Conservation (phyloP, 2,329 filamentous ascomycete genomes). For the Trichoderma citrinoviride region DNA sequence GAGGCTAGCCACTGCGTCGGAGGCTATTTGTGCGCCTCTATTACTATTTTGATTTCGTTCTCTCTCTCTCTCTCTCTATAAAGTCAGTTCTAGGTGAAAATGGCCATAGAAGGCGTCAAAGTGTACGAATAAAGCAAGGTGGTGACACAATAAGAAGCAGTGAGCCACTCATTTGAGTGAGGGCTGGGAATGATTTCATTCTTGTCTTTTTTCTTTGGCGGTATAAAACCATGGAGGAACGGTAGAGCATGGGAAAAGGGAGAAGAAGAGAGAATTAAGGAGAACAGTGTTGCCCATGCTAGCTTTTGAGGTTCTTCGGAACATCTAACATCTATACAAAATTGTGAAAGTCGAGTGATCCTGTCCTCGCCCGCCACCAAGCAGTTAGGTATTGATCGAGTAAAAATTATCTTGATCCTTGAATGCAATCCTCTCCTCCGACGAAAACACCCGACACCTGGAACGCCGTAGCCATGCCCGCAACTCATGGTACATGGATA, state of each 20-base stretch:
- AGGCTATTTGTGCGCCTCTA: not conserved
- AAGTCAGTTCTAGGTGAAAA: not conserved
- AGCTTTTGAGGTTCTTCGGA: conserved; percentile 9
- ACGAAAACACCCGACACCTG: conserved; percentile 31
- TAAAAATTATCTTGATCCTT: conserved; percentile 19
- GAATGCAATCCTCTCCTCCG: conserved; percentile 25
- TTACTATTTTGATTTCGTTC: not conserved
- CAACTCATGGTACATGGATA: conserved; percentile 9
- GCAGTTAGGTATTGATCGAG: not conserved
- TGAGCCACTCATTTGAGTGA: conserved; percentile 23
- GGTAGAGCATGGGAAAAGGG: conserved; percentile 21
- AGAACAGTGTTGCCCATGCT: conserved; percentile 15
- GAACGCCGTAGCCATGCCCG: conserved; percentile 33
- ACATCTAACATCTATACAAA: conserved; percentile 16
- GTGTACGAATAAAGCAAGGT: conserved; percentile 28
- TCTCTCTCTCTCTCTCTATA: not conserved
- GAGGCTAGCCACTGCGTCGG: not conserved
- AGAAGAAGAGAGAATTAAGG: not conserved
- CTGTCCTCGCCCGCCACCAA: not conserved
- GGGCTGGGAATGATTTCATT: not conserved
- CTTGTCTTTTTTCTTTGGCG: not conserved
- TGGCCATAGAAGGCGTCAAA: conserved; percentile 18
- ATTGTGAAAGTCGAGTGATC: conserved; percentile 12
- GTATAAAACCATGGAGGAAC: conserved; percentile 1
- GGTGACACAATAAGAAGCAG: conserved; percentile 26